Evolutionary conservation across 2,329 filamentous ascomycete species (phyloP).

Genomic region (Ascochyta clinopodiicola): DNA sequence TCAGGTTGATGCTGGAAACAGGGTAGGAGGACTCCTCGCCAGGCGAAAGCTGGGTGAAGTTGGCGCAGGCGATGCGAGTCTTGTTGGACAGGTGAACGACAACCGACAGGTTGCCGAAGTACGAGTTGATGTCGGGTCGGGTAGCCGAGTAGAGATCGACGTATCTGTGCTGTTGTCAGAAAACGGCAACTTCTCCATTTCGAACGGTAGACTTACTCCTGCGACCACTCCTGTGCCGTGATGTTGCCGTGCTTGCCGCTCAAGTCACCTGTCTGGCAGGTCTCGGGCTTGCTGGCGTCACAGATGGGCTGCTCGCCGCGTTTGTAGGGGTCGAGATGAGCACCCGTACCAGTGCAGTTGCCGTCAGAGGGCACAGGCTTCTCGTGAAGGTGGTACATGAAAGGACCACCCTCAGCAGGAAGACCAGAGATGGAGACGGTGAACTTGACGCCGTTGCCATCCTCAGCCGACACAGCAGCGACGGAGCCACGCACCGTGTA

Average conservation of each 20-base stretch:
- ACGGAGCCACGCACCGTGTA: constrained; percentile 47
- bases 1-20: constrained; percentile 19
- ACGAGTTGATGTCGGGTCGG: constrained; percentile 50
- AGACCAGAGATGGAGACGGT: constrained; percentile 50
- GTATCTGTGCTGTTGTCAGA: constrained; percentile 46
- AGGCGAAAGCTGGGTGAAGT: constrained; percentile 64
- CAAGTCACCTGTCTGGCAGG: constrained; percentile 55
- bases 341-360: constrained; percentile 52
- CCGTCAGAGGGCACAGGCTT: constrained; percentile 50
- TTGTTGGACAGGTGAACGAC: constrained; percentile 62
- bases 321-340: constrained; percentile 53
- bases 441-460: constrained; percentile 51
- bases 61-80: constrained; percentile 63
- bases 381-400: constrained; percentile 56
- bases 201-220: constrained; percentile 55
- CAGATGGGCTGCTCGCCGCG: constrained; percentile 49
- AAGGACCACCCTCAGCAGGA: constrained; percentile 52
- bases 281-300: constrained; percentile 44
- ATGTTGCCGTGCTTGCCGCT: constrained; percentile 55
- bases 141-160: constrained; percentile 59
- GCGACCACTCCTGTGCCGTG: constrained; percentile 35
- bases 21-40: constrained; percentile 50
- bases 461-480: constrained; percentile 37
- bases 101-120: constrained; percentile 61
- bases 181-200: background rate